Evolutionary conservation across 164 flowering plant species (phyloP).

Genomic region (Malania oleifera): DNA sequence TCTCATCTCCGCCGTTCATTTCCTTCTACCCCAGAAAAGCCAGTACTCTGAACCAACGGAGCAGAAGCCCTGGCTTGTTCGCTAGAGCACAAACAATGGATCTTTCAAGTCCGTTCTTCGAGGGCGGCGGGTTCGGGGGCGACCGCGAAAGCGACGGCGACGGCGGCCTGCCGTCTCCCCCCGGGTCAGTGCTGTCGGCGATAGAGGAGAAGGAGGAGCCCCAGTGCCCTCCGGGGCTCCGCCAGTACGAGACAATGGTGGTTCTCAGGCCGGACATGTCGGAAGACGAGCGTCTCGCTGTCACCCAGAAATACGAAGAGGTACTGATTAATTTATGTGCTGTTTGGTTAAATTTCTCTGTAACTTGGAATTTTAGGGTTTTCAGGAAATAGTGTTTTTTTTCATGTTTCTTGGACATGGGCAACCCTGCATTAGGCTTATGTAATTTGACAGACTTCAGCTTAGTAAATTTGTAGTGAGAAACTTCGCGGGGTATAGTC

Average conservation of each 20-base stretch:
- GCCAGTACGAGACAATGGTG: slow-evolving; percentile 82
- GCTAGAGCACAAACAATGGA: slow-evolving; percentile 52
- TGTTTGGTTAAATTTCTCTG: not conserved
- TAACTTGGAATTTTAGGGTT: not conserved
- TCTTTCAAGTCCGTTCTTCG: slow-evolving; percentile 72
- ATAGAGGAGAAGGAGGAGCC: slow-evolving; percentile 77
- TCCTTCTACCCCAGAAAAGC: slow-evolving; percentile 11
- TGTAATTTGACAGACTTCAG: too few species aligned
- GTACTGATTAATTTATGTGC: slow-evolving; percentile 24
- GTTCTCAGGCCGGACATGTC: slow-evolving; percentile 91
- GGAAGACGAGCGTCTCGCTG: slow-evolving; percentile 76
- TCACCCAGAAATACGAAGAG: slow-evolving; percentile 94
- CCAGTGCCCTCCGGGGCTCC: slow-evolving; percentile 85
- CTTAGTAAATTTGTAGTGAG: too few species aligned
- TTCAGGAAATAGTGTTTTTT: not conserved
- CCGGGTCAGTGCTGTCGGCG: slow-evolving; percentile 32
- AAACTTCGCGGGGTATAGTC: too few species aligned
- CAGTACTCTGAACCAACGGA: not conserved
- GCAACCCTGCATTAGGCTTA: too few species aligned
- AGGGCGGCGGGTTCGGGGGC: slow-evolving; percentile 75
- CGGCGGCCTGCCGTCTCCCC: slow-evolving; percentile 37
- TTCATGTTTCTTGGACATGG: too few species aligned
- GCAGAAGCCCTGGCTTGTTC: slow-evolving; percentile 6
- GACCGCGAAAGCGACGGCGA: slow-evolving; percentile 54
- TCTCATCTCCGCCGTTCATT: not conserved